Base-by-base conservation (phyloP, 192 early-diverging fungal species). In the Entomortierella chlamydospora region DNA sequence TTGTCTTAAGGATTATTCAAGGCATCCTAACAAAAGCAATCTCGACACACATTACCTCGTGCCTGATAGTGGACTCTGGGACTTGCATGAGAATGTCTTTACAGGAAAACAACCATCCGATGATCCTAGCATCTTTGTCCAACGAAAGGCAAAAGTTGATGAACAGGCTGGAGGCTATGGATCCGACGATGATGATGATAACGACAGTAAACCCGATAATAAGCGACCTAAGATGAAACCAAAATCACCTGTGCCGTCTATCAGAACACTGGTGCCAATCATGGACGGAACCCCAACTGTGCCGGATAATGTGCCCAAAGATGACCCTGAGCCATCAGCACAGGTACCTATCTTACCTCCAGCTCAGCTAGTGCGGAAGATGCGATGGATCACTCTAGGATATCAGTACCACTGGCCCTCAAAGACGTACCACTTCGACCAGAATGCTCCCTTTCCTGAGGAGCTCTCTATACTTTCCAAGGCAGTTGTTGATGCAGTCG, bases 31-130 rank as follows among this genome's bases (percentile, higher is more conserved):
- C 76, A 89, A 91, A 10, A 90, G 91, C 45, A 99, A 96, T 81
- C 87, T 99, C 4, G 94, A 98, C 67, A 91, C 95, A 20, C 95
- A 96, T 70, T 98, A 94, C 61, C 57, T 79, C 7, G 61, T 95
- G 20, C 92, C 92, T 8, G 54, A 79, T 1, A 60, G 76, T 30
- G 93, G 93, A 9, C 37, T 91, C 18, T 93, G 90, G 93, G 66
- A 83, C 22, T 64, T 84, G 22, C 80, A 89, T 67, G 88, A 86
- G 51, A 33, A 66, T 29, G 70, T 80, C 12, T 58, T 63, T 26
- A 39, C 55, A 29, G 69, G 72, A 33, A 41, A 56, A 13, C 61
- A 73, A 49, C 34, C 70, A 1, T 41, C 56, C 15, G 57, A 72
- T 1, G 78, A 86, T 31, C 25, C 49, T 4, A 31, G 55, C 20